These are phyloP conservation scores for Fulvia fulva DNA, from an alignment of 2,329 filamentous ascomycete species.

Conservation along the genomic window DNA sequence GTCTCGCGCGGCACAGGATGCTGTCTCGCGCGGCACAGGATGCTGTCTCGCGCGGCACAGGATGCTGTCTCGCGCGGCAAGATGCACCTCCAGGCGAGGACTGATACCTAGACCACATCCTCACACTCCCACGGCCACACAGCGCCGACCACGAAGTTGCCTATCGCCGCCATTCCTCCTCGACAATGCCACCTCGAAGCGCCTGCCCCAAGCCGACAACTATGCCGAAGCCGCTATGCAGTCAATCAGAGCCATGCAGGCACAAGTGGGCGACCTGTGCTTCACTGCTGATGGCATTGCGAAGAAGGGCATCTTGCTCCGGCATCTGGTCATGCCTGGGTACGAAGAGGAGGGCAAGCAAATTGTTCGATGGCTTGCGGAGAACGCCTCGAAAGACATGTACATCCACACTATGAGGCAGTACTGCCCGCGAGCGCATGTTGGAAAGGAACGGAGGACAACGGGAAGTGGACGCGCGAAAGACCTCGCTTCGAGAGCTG, in stretches of 20 bases:
- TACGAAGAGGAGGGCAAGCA: slow-evolving; percentile 67
- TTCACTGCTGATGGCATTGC: slow-evolving; percentile 79
- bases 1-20: too few relatives aligned
- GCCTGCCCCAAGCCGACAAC: slow-evolving; percentile 73
- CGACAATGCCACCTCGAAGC: slow-evolving; percentile 58
- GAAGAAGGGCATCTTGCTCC: slow-evolving; percentile 68
- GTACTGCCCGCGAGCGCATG: slow-evolving; percentile 75
- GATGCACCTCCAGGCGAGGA: neutral
- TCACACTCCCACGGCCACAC: neutral
- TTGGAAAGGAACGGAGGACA: slow-evolving; percentile 61
- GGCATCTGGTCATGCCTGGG: slow-evolving; percentile 83
- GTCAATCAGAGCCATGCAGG: slow-evolving; percentile 75
- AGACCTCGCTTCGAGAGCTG: slow-evolving; percentile 26
- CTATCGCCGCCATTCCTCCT: slow-evolving; percentile 66
- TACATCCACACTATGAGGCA: slow-evolving; percentile 90
- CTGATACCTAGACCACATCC: neutral
- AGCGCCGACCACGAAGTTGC: slow-evolving; percentile 17
- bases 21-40: too few relatives aligned
- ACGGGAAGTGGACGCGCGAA: slow-evolving; percentile 20
- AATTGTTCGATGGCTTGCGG: slow-evolving; percentile 73
- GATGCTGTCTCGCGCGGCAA: slow-evolving; percentile 11
- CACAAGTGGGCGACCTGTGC: slow-evolving; percentile 75
- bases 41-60: too few relatives aligned
- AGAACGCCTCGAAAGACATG: slow-evolving; percentile 67
- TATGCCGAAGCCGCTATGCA: slow-evolving; percentile 70